Evolutionary conservation across 2,329 filamentous ascomycete genomes (phyloP), one percentile per base, ranked within the genome.

Genomic region (Tolypocladium tropicale): DNA sequence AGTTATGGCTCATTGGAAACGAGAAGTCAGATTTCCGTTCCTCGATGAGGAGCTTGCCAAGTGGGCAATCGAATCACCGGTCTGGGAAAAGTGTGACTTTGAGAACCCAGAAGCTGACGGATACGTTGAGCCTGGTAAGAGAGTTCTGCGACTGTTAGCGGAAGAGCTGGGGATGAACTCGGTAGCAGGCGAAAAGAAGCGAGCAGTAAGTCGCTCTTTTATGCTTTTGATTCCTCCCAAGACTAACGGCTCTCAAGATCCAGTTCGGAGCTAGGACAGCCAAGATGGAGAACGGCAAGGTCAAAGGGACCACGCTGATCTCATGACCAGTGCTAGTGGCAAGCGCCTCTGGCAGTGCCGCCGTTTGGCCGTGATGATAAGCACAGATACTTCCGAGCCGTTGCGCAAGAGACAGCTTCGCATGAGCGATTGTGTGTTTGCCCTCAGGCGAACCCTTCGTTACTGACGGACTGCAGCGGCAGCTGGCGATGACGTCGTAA

Each of bases 81-180:
- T 93, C 0, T 89, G 83, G 80, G 83, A 89, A 57, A 97, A 97
- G 68, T 96, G 91, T 64, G 90, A 93, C 50, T 97, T 96, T 68
- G 82, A 80, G n/a, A 76, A 78, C 43, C 60, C 63, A 4, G 64
- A 63, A 9, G 69, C 68, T 6, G 66, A 69, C 37, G 61, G 49
- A 5, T 55, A 53, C 1, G 74, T 93, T 7, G 90, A 95, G 61
- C 80, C 89, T 0, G 90, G 85, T 18, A 99, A 99, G 73, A 84
- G 88, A 65, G 78, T 92, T 1, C 72, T 99, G 53, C 80, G 94
- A 25, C 76, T 95, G 25, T 72, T 96, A 25, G 90, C 92, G 0
- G 81, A 84, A 69, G 79, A 83, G 33, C 72, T 96, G 37, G 88
- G 86, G 3, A 85, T 97, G 81, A 69, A 69, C 2, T 73, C 72